Conservation (phyloP, 1,139 yeast species). For the Chernovozyma aurita region DNA sequence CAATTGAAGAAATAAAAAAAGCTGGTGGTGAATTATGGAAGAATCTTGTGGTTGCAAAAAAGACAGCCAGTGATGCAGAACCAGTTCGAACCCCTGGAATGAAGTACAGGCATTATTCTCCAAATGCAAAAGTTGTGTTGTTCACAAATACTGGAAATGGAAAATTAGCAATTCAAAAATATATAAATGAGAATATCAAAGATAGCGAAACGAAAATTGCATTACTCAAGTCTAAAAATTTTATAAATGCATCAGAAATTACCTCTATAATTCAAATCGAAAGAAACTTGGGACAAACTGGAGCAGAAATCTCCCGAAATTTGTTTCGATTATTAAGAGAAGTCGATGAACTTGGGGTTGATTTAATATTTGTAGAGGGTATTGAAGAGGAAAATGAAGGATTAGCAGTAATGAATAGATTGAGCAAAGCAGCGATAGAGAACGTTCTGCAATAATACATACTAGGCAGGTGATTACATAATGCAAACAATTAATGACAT, state of each 20-base stretch:
- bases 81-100: constrained; percentile 93
- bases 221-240: constrained; percentile 38
- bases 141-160: constrained; percentile 53
- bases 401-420: constrained; percentile 88
- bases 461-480: too few relatives aligned
- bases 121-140: constrained; percentile 77
- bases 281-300: constrained; percentile 51
- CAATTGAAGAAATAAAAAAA: constrained; percentile 64
- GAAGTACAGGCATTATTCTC: constrained; percentile 96
- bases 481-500: too few relatives aligned
- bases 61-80: constrained; percentile 61
- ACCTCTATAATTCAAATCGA: constrained; percentile 24
- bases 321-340: constrained; percentile 69
- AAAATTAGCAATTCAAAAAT: constrained; percentile 21
- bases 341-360: constrained; percentile 62
- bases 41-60: constrained; percentile 57
- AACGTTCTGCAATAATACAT: constrained; percentile 12
- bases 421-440: constrained; percentile 77
- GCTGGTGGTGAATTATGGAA: constrained; percentile 68
- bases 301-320: constrained; percentile 66
- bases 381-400: constrained; percentile 72
- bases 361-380: constrained; percentile 70
- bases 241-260: constrained; percentile 22
- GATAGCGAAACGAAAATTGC: constrained; percentile 37
- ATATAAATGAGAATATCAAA: constrained; percentile 15